Evolutionary conservation across 2,329 filamentous ascomycete species (phyloP).

Genomic region (Alternaria brassicae): DNA sequence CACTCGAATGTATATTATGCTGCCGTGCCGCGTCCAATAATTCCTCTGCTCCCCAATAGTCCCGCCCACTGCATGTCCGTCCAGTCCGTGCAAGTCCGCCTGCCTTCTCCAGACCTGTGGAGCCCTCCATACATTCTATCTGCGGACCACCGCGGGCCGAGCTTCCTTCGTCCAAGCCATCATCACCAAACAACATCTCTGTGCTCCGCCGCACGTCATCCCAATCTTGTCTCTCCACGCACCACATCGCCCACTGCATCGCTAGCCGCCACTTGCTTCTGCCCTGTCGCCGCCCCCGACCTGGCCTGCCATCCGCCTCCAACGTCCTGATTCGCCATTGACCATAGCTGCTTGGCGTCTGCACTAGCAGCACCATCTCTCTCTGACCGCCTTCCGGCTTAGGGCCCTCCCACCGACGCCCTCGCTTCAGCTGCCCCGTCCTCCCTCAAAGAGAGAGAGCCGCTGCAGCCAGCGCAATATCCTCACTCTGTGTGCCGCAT

Average conservation of each 20-base stretch:
- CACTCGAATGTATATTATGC: conserved; percentile 24
- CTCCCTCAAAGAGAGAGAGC: conserved; percentile 21
- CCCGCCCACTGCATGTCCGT: background rate
- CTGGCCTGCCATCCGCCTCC: conserved; percentile 23
- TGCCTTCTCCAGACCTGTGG: background rate
- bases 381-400: conserved; percentile 41
- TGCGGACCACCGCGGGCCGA: conserved; percentile 26
- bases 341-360: conserved; percentile 31
- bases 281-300: conserved; percentile 26
- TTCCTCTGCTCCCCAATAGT: background rate
- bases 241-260: conserved; percentile 22
- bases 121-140: conserved; percentile 1
- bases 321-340: conserved; percentile 36
- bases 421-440: conserved; percentile 27
- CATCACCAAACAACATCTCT: conserved; percentile 1
- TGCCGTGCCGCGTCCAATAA: conserved; percentile 22
- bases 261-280: conserved; percentile 24
- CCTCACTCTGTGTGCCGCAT: conserved; percentile 13
- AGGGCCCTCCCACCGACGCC: conserved; percentile 25
- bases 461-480: conserved; percentile 17
- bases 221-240: conserved; percentile 22
- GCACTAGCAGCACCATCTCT: conserved; percentile 30
- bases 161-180: conserved; percentile 14
- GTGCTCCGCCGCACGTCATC: conserved; percentile 27
- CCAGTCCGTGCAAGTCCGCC: background rate